Evolutionary conservation across 768 basidiomycete genomes (phyloP).

Genomic region (Dendrothele bispora): DNA sequence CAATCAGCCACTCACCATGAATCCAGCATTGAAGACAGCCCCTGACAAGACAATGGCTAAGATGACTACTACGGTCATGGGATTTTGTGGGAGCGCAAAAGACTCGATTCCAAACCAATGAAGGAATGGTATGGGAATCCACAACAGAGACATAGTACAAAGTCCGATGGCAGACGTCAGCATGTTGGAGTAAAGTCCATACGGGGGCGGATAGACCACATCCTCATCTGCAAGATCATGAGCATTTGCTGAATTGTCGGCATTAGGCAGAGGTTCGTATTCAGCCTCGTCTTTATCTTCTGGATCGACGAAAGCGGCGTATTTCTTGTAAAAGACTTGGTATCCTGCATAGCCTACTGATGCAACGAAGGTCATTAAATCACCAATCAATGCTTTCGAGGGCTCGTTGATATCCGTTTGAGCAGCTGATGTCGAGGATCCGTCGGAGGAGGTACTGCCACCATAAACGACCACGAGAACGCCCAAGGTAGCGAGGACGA

Average conservation of each 20-base stretch:
- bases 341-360: slow-evolving; percentile 75
- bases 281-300: slow-evolving; percentile 41
- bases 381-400: slow-evolving; percentile 66
- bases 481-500: slow-evolving; percentile 78
- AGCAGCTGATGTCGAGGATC: slow-evolving; percentile 9
- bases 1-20: slow-evolving; percentile 59
- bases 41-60: slow-evolving; percentile 70
- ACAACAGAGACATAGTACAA: slow-evolving; percentile 69
- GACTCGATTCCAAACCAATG: slow-evolving; percentile 64
- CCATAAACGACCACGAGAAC: slow-evolving; percentile 84
- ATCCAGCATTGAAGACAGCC: slow-evolving; percentile 78
- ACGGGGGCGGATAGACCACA: slow-evolving; percentile 61
- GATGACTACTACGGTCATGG: slow-evolving; percentile 49
- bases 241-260: slow-evolving; percentile 20
- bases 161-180: slow-evolving; percentile 81
- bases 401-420: slow-evolving; percentile 24
- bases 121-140: slow-evolving; percentile 77
- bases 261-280: slow-evolving; percentile 46
- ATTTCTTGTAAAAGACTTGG: slow-evolving; percentile 84
- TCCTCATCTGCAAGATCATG: slow-evolving; percentile 25
- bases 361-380: slow-evolving; percentile 69
- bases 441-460: slow-evolving; percentile 37
- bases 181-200: slow-evolving; percentile 83
- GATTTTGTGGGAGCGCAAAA: slow-evolving; percentile 63
- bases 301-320: slow-evolving; percentile 67